phyloP scores from a whole-genome alignment of 768 basidiomycete species.

The Phlebiopsis gigantea region DNA sequence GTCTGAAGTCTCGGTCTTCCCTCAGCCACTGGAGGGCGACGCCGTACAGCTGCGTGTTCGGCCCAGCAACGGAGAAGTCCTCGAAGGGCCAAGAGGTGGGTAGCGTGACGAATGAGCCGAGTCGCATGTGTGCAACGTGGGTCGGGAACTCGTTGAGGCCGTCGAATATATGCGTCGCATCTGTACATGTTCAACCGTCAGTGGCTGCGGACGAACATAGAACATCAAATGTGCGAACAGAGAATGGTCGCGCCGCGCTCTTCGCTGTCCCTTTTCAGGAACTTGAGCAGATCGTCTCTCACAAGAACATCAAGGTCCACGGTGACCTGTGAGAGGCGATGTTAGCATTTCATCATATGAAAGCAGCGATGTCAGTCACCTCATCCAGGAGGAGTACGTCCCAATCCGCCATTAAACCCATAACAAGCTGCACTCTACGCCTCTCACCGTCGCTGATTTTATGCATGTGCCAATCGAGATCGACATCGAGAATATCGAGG shows the following conservation, averaged over 20 bases:
- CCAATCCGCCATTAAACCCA: slow-evolving; percentile 95
- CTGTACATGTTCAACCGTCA: slow-evolving; percentile 38
- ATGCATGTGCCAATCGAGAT: slow-evolving; percentile 96
- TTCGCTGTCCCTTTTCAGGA: slow-evolving; percentile 80
- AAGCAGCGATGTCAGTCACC: slow-evolving; percentile 35
- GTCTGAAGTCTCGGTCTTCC: slow-evolving; percentile 70
- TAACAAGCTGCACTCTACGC: slow-evolving; percentile 87
- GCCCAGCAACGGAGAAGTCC: slow-evolving; percentile 17
- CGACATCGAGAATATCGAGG: slow-evolving; percentile 90
- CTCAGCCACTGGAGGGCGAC: slow-evolving; percentile 84
- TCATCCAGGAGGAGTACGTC: slow-evolving; percentile 92
- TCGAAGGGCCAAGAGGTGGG: slow-evolving; percentile 70
- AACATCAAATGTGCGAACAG: slow-evolving; percentile 41
- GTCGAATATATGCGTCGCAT: slow-evolving; percentile 97
- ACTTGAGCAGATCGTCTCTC: slow-evolving; percentile 82
- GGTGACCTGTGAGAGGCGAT: slow-evolving; percentile 60
- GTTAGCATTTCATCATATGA: background rate
- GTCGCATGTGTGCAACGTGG: slow-evolving; percentile 86
- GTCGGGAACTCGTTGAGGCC: slow-evolving; percentile 90
- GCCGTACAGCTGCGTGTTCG: slow-evolving; percentile 47
- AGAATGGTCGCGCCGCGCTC: slow-evolving; percentile 80
- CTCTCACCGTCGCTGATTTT: slow-evolving; percentile 95
- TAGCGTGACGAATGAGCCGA: slow-evolving; percentile 65
- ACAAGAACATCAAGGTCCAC: slow-evolving; percentile 97
- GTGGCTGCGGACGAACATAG: background rate